phyloP scores from a whole-genome alignment of 345 rosid species.

The Mangifera indica region DNA sequence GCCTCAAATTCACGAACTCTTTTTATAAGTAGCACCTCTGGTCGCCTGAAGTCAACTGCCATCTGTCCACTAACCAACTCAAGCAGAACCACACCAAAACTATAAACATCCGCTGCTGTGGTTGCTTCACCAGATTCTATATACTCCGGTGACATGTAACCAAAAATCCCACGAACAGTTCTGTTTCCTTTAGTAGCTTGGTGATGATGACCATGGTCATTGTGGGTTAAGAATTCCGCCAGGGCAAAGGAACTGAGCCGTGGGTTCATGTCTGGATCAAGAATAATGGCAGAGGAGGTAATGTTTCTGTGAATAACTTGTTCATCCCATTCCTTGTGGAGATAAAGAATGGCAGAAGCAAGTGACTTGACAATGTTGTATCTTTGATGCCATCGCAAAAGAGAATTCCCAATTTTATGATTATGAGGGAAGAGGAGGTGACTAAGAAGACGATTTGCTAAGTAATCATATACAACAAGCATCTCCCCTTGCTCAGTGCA shows the following conservation, averaged over 20 bases:
- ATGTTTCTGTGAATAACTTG: constrained; percentile 93
- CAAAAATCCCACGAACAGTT: constrained; percentile 86
- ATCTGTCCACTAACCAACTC: constrained; percentile 87
- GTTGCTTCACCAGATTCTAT: constrained; percentile 86
- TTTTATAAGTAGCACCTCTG: constrained; percentile 68
- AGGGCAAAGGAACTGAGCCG: constrained; percentile 81
- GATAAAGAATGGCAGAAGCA: constrained; percentile 79
- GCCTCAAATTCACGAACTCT: constrained; percentile 53
- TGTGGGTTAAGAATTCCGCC: constrained; percentile 85
- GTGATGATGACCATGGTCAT: constrained; percentile 70
- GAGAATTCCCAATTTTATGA: constrained; percentile 30
- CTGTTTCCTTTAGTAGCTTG: constrained; percentile 39
- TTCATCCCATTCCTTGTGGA: constrained; percentile 96
- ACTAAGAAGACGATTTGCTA: constrained; percentile 63
- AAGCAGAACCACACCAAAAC: constrained; percentile 84
- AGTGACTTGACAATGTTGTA: constrained; percentile 71
- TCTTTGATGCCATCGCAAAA: constrained; percentile 64
- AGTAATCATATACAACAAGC: constrained; percentile 87
- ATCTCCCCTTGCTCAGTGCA: constrained; percentile 98
- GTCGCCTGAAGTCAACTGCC: constrained; percentile 78
- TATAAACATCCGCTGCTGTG: constrained; percentile 75
- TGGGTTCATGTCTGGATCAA: constrained; percentile 80
- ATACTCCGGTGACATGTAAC: constrained; percentile 94
- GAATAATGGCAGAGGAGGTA: constrained; percentile 71
- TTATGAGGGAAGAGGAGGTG: constrained; percentile 67